These are phyloP conservation scores for Hemerocallis citrina DNA, from an alignment of 106 monocot species.

Conservation along the genomic window DNA sequence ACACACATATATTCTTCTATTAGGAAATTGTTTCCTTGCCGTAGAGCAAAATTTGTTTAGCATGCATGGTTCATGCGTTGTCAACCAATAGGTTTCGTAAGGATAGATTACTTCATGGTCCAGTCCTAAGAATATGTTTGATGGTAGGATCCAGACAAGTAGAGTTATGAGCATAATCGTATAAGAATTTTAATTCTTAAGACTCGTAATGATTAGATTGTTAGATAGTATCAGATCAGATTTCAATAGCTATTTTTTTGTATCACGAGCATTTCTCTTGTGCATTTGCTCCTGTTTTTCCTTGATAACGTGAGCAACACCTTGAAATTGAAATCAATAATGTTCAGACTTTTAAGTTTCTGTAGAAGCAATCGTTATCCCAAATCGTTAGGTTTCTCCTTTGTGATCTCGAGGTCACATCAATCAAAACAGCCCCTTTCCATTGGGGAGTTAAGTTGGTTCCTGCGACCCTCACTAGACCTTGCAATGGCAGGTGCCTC, in stretches of 20 bases:
- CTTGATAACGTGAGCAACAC: neutral
- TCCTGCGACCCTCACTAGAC: no score
- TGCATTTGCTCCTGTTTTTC: neutral
- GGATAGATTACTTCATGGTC: neutral
- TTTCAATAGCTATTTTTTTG: neutral
- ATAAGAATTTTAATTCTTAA: neutral
- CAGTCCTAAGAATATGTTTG: neutral
- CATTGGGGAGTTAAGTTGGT: no score
- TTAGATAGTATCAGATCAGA: neutral
- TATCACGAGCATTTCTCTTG: neutral
- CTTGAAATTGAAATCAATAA: neutral
- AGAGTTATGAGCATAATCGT: neutral
- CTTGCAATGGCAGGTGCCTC: no score
- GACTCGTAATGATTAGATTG: neutral
- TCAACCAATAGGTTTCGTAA: neutral
- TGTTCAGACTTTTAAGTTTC: neutral
- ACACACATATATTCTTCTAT: no score
- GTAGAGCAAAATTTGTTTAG: no score
- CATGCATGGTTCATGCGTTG: no score
- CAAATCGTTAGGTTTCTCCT: no score
- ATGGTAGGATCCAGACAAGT: neutral
- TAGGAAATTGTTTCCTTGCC: no score
- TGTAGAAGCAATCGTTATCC: no score
- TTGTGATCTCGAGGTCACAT: no score
- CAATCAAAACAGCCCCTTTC: no score